Evolutionary conservation across 1,139 yeast genomes (phyloP).

Genomic region (Yamadazyma buinensis): DNA sequence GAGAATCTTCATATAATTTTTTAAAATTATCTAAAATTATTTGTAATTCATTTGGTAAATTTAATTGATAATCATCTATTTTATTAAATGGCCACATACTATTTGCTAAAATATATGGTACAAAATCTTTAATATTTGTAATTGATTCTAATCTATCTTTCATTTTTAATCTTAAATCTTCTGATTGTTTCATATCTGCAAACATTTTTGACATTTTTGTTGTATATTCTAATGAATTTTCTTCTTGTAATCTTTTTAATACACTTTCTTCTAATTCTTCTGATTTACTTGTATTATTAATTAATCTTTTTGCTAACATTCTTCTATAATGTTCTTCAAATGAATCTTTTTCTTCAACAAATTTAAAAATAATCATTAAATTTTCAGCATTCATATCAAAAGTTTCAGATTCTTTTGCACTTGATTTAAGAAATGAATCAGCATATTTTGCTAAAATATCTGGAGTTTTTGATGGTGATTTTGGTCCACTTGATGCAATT

Average conservation of each 20-base stretch:
- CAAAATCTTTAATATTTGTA: constrained; percentile 54
- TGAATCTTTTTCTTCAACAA: constrained; percentile 90
- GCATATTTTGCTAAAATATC: constrained; percentile 88
- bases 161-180: constrained; percentile 68
- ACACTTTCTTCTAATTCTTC: constrained; percentile 84
- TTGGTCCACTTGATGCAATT: constrained; percentile 60
- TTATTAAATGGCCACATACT: constrained; percentile 83
- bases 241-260: constrained; percentile 83
- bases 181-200: constrained; percentile 86
- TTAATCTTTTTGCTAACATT: constrained; percentile 81
- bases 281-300: constrained; percentile 78
- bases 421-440: constrained; percentile 76
- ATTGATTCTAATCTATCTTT: constrained; percentile 43
- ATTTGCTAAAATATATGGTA: constrained; percentile 78
- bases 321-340: constrained; percentile 93
- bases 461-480: constrained; percentile 64
- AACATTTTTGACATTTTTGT: constrained; percentile 95
- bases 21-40: constrained; percentile 66
- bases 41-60: constrained; percentile 51
- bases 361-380: constrained; percentile 82
- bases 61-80: constrained; percentile 39
- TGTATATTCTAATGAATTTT: constrained; percentile 89
- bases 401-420: constrained; percentile 65
- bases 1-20: constrained; percentile 67
- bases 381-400: constrained; percentile 78